Evolutionary conservation across 2,329 filamentous ascomycete genomes (phyloP).

Genomic region (Ophiostoma novo-ulmi): DNA sequence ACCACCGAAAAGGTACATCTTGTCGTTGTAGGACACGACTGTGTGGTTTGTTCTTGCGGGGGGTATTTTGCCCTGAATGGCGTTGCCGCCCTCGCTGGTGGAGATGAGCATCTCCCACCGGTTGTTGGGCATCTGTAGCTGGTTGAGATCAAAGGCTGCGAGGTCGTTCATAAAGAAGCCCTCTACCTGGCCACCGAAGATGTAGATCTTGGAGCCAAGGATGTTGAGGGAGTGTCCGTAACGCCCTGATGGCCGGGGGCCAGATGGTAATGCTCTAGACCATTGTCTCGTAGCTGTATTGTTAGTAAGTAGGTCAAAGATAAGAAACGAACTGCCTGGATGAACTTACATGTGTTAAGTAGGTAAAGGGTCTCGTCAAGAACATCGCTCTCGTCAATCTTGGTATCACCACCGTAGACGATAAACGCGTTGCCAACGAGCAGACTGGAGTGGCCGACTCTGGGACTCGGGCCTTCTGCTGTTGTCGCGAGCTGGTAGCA

Average conservation of each 20-base stretch:
- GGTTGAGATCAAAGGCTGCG: conserved; percentile 90
- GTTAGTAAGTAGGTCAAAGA: conserved; percentile 4
- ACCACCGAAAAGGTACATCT: conserved; percentile 93
- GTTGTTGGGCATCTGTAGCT: conserved; percentile 83
- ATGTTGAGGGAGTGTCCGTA: conserved; percentile 98
- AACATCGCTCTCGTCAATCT: conserved; percentile 85
- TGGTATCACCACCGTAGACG: conserved; percentile 96
- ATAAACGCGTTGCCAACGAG: conserved; percentile 98
- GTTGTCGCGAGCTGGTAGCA: conserved; percentile 91
- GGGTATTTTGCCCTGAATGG: conserved; percentile 62
- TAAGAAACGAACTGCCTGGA: not conserved
- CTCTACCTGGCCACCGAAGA: conserved; percentile 96
- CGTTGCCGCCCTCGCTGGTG: conserved; percentile 60
- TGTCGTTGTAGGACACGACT: conserved; percentile 85
- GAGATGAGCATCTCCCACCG: conserved; percentile 90
- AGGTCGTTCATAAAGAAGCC: conserved; percentile 98
- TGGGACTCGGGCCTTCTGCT: conserved; percentile 86
- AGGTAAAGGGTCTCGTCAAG: conserved; percentile 95
- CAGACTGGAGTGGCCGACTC: conserved; percentile 89
- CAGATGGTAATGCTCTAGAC: conserved; percentile 87
- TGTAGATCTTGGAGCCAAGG: conserved; percentile 90
- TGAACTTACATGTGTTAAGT: conserved; percentile 82
- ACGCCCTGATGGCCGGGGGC: conserved; percentile 77
- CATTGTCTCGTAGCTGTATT: conserved; percentile 85
- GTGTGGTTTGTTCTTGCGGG: conserved; percentile 93